Base-by-base conservation (phyloP, 805 yeast species). In the Lipomyces orientalis region DNA sequence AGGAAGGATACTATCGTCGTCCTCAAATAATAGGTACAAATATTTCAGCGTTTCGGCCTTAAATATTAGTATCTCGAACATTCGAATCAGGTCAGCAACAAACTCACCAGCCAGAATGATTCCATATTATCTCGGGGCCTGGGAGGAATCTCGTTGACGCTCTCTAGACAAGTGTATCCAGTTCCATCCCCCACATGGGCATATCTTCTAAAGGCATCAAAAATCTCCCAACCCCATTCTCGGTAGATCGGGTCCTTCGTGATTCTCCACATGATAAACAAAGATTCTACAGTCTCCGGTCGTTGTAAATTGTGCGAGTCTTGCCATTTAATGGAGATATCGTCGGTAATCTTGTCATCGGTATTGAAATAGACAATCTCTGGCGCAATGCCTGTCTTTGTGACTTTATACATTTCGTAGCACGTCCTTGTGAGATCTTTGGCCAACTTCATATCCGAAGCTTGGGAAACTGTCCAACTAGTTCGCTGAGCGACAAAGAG, bases 231-330 rank as follows among this genome's bases (percentile, higher is more conserved):
- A 9, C 97, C 97, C 93, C 96, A 92, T 75, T 88, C 84, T 73
- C 97, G 85, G 60, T 71, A 69, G 74, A 89, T 89, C 46, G 85
- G 86, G 75, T 93, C 95, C 34, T 89, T 88, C 0, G 97, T 90
- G 71, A 92, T 81, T 72, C 93, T 86, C 80, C 88, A 93, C 70
- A 93, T 80, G 72, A 90, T 85, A 81, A 89, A 93, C 55, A 93
- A 81, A 1, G 96, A 88, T 79, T 93, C 98, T 1, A 93, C 97
- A 1, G 97, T 91, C 78, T 93, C 98, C 0, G 97, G 97, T 72
- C 97, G 84, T 80, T 93, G 98, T 69, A 93, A 81, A 77, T 92
- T 92, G 78, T 93, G 97, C 61, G 83, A 84, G 77, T 93, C 98
- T 16, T 79, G 76, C 7, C 87, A 88, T 76, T 90, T 90, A 74